Conservation (phyloP, 23 red algal genomes). For the Chondrus crispus region DNA sequence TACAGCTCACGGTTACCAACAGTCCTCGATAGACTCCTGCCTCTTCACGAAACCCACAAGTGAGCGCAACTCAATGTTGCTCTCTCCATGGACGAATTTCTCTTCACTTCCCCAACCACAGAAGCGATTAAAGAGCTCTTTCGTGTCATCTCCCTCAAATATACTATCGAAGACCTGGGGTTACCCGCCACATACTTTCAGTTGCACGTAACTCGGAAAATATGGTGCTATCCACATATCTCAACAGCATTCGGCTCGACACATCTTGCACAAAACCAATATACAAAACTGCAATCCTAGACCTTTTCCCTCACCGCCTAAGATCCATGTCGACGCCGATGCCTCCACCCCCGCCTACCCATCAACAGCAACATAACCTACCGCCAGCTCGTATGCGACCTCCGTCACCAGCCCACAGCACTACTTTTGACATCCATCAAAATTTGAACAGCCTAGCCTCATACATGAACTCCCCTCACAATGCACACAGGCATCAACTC, state of each 20-base stretch:
- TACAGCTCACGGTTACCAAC: not conserved
- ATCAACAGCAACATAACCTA: not conserved
- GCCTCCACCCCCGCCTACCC: not conserved
- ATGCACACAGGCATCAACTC: not conserved
- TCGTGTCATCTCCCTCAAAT: not conserved
- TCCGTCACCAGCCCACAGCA: not conserved
- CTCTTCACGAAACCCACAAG: not conserved
- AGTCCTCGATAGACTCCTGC: not conserved
- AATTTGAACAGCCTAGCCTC: not conserved
- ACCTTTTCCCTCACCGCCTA: not conserved
- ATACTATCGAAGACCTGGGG: not conserved
- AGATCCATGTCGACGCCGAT: not conserved
- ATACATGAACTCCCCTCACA: not conserved
- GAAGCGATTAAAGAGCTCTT: not conserved
- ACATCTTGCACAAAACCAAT: not conserved
- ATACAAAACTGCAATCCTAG: not conserved
- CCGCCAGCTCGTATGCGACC: not conserved
- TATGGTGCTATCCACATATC: not conserved
- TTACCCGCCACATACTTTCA: not conserved
- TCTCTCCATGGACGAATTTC: not conserved
- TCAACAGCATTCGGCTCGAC: not conserved
- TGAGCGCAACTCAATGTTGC: not conserved
- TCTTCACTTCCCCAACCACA: not conserved
- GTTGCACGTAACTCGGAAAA: not conserved
- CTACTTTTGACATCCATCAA: not conserved